Evolutionary conservation across 2,329 filamentous ascomycete genomes (phyloP), one percentile per base, ranked within the genome.

Genomic region (Talaromyces sp.): DNA sequence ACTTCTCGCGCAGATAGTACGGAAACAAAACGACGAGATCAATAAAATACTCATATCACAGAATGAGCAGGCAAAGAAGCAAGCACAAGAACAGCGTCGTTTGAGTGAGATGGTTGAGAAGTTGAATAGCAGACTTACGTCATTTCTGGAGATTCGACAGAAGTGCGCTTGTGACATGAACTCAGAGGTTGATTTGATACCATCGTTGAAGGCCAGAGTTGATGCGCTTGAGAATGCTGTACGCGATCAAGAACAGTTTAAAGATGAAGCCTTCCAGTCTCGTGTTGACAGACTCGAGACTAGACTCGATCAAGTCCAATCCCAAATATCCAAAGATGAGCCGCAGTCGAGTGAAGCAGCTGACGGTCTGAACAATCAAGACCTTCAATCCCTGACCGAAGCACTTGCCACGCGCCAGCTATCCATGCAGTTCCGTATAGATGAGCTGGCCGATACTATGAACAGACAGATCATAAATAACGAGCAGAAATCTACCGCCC

Each of bases 11-110:
- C 63, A 56, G 22, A 22, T 65, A 2, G 60, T 57, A 1, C 63
- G 63, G 16, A 19, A 61, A n/a, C 63, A 65, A 24, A 65, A 65
- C 16, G 61, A 48, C 16, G 63, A 65, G 14, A 62, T 65, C 8
- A 65, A 65, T 13, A 48, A 54, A 3, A 60, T 65, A 5, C 19
- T 58, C 16, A 52, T 31, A 13, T 41, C 43, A 10, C 63, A 54
- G 8, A 57, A 22, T 16, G 52, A 57, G 10, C 48, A 48, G 27
- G 61, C 33, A 10, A 45, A 63, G 19, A 43, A 63, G 8, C 50
- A 63, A 9, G 45, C 56, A n/a, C 37, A 47, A 6, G 41, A 61
- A 27, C 41, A 65, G n/a, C 22, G 52, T 33, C 50, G 50, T 27
- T 10, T 65, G 43, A 60, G 57, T 48, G 39, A 8, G 7, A 45